Base-by-base conservation (phyloP, 139 green algal genomes). In the Yamagishiella unicocca region DNA sequence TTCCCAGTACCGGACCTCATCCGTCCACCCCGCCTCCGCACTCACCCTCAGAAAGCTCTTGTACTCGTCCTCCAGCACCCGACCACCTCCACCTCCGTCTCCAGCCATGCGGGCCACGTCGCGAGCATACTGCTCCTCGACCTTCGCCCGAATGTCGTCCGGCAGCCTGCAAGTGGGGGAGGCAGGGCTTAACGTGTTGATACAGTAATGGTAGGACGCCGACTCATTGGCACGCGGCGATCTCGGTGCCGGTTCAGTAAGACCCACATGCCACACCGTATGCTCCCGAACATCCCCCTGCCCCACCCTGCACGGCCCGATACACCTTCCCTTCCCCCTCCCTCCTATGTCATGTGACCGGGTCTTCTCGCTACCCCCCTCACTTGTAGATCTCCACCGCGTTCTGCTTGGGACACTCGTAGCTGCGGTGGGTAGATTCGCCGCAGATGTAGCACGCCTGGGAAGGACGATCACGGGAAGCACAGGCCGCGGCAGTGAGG, bases 21-120 rank as follows among this genome's bases (percentile, higher is more conserved):
- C n/a, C n/a, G n/a, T n/a, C n/a, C 74, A 31, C 72, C 74, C 58
- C 46, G 27, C 33, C 94, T 71, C 61, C 19, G 94, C 95, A 2
- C 97, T 95, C 38, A 99, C 92, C 90, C 97, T 93, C 5, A 99
- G 75, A 87, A 99, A 99, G 21, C 88, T 92, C 87, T 97, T 94
- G 93, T 99, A 99, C 91, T 99, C 98, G 35, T 94, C 90, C 64
- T 99, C 97, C 90, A 96, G 87, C 61, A 93, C 89, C 8, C 50
- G 66, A 0, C 68, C 79, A 8, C 43, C 67, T 17, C 61, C 90
- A 9, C 92, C 83, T 35, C 94, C 90, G 19, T 93, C 91, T 5
- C 90, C 91, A 22, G 90, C 88, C 73, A 97, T 89, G 45, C 93
- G 90, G 35, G 91, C 93, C 71, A 96, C 91, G 73, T 96, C 93